A percentile compares a stretch with the other conserved stretches of the same genome.
Conservation (phyloP, 768 basidiomycete species). For the Neoboletus brunneissimus region DNA sequence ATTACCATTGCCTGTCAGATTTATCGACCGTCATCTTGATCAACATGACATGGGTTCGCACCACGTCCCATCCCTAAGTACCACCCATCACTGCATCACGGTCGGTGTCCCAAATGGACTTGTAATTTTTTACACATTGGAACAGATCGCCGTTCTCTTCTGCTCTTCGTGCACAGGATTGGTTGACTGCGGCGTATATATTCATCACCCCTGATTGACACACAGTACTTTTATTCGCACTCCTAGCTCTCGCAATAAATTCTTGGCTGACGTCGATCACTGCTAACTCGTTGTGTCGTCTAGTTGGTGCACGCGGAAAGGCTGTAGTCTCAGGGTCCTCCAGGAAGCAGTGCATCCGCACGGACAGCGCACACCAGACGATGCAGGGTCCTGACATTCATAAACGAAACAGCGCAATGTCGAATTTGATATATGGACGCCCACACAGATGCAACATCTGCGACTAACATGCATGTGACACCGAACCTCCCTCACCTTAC, state of each 20-base stretch:
- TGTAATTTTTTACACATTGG: background rate
- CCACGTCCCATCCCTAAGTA: conserved; percentile 5
- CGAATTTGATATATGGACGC: conserved; percentile 29
- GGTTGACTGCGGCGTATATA: background rate
- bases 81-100: conserved; percentile 2
- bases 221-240: background rate
- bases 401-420: conserved; percentile 17
- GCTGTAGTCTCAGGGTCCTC: conserved; percentile 22
- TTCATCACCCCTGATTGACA: conserved; percentile 14
- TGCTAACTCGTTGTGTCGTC: conserved; percentile 1
- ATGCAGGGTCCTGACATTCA: conserved; percentile 21
- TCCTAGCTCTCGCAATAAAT: background rate
- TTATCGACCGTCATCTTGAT: conserved; percentile 8
- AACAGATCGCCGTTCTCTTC: background rate
- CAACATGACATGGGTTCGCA: conserved; percentile 9
- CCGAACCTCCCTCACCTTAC: conserved; percentile 3
- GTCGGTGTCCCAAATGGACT: conserved; percentile 5
- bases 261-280: background rate
- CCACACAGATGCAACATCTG: conserved; percentile 17
- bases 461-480: conserved; percentile 20
- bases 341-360: conserved; percentile 22
- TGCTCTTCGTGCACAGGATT: background rate
- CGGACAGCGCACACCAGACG: conserved; percentile 22
- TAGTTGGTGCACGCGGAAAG: conserved; percentile 9
- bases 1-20: conserved; percentile 19